Conservation (phyloP, 2,329 filamentous ascomycete species). For the Helminthosporium solani region DNA sequence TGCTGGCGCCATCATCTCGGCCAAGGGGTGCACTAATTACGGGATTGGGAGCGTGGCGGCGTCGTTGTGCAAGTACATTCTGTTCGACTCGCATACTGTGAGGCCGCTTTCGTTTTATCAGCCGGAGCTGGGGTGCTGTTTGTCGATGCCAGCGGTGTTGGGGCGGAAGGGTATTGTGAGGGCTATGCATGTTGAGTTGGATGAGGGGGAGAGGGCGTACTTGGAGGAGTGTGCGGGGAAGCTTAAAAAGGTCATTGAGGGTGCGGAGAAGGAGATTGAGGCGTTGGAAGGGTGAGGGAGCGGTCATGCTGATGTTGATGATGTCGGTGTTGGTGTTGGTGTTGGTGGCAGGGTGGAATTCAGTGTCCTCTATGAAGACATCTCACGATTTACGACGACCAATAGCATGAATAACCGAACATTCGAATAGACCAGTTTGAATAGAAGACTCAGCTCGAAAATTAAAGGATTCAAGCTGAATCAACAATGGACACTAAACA, state of each 20-base stretch:
- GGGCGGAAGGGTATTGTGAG: slow-evolving; percentile 51
- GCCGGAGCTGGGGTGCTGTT: slow-evolving; percentile 50
- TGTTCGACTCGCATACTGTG: slow-evolving; percentile 51
- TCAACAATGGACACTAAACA: too few species aligned
- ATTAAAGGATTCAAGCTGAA: too few species aligned
- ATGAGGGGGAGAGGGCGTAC: slow-evolving; percentile 35
- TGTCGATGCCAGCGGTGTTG: slow-evolving; percentile 53
- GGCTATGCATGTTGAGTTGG: slow-evolving; percentile 38
- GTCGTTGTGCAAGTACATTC: slow-evolving; percentile 53
- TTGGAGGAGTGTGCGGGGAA: slow-evolving; percentile 39
- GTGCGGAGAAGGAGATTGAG: slow-evolving; percentile 39
- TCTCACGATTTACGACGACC: too few species aligned
- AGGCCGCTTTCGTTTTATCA: slow-evolving; percentile 54
- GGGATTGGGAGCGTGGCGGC: slow-evolving; percentile 52
- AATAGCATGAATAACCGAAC: too few species aligned
- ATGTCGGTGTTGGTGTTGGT: too few species aligned
- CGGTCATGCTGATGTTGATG: too few species aligned
- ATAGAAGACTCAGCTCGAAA: too few species aligned
- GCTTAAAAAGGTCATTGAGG: slow-evolving; percentile 39
- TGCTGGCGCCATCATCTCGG: slow-evolving; percentile 50
- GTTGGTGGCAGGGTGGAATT: too few species aligned
- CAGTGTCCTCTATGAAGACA: too few species aligned
- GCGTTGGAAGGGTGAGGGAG: slow-evolving; percentile 22
- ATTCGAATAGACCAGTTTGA: too few species aligned
- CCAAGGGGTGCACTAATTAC: slow-evolving; percentile 54